Base-by-base conservation (phyloP, 805 yeast species). In the Metschnikowia arizonensis region DNA sequence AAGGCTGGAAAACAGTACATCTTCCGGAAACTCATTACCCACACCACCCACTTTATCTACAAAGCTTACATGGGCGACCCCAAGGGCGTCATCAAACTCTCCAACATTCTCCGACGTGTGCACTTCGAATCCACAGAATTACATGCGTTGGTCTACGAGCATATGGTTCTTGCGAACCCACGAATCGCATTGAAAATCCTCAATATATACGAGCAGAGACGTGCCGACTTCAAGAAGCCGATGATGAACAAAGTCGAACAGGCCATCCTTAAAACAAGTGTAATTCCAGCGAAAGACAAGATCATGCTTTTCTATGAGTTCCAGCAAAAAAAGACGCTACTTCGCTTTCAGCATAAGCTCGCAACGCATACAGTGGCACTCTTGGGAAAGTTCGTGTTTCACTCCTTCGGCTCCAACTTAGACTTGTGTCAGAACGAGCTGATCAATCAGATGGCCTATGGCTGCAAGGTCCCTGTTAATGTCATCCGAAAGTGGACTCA, bases 401-500 rank as follows among this genome's bases (percentile, higher is more conserved):
- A 37, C 33, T 24, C 35, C 43, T 50, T 35, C 40, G 42, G 33
- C 42, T 54, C 17, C 44, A 53, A 11, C 49, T 18, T 35, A 11
- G 52, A 33, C 33, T 44, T 11, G 48, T 58, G 9, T 53, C 54
- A 15, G 36, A 47, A 41, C 55, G 52, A 40, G 25, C 58, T 34
- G 39, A 23, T 50, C 12, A 41, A 46, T 8, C 39, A 32, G 6
- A 26, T 38, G 42, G 52, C 48, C 15, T 30, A 30, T 19, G 42
- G 46, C 11, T 36, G 43, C 15, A 46, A 46, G 15, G 47, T 48
- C 14, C 53, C 53, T 5, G 24, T 32, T 23, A 31, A 25, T 15
- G 33, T 47, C 7, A 31, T 45, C 18, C 26, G 25, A 12, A 28
- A 30, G n/a, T 50, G 48, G 49, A 37, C 2, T 88, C 85, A 32